Base-by-base conservation (phyloP, 2,329 filamentous ascomycete genomes). In the Neocucurbitaria cava region DNA sequence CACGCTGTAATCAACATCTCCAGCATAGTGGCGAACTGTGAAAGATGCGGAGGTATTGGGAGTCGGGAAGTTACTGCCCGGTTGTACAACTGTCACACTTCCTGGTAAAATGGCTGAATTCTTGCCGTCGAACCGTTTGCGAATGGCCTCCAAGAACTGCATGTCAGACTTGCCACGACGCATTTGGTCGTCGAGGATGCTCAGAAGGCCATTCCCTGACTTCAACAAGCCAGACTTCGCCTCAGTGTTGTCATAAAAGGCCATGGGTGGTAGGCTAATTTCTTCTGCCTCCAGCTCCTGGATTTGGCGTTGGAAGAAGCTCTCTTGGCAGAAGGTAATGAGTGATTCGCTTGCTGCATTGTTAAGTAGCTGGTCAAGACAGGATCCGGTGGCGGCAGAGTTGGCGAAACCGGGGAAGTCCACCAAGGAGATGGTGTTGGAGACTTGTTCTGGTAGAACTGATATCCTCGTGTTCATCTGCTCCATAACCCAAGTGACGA, bases 201-300 rank as follows among this genome's bases (percentile, higher is more conserved):
- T 93, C 18, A 99, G 82, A 35, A 99, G 81, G 40, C 95, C 95
- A 68, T 98, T 98, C 23, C 93, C 92, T 52, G 91, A 84, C 79
- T 98, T 99, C 50, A 99, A 81, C 28, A 99, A 83, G 11, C 92
- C 94, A 68, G 90, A 92, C 56, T 97, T 92, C 9, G 94, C 92
- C 74, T 98, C 95, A 0, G 91, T 92, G 76, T 98, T 99, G 77
- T 99, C 95, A 66, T 97, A 99, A 76, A 98, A 99, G 78, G 92
- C 96, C 0, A 94, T 97, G 0, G 93, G 89, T 2, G 93, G 85
- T 2, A 99, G 91, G 28, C 83, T 87, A 31, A 99, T 91, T 73
- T 99, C 95, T 74, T 99, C 95, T 1, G 89, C 92, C 71, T 99
- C 95, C 20, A 99, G 83, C 78, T 96, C 86, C 59, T 98, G 94